phyloP scores from a whole-genome alignment of 495 filamentous ascomycete species.

The Neurospora discreta region DNA sequence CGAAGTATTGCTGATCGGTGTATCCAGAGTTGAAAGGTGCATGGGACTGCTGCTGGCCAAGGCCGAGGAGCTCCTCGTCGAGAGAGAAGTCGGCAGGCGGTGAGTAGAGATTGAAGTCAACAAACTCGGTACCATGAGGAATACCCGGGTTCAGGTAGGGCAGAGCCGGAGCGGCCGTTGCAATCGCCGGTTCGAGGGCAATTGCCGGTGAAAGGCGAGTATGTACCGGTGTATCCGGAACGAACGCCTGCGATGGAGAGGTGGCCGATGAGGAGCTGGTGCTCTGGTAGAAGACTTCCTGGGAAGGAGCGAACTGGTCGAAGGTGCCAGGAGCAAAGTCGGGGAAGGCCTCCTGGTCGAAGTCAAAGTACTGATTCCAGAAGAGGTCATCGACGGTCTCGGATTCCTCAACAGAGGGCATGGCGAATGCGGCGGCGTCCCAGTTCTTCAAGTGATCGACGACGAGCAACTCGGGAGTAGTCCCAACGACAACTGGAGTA shows the following conservation, averaged over 20 bases:
- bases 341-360: conserved; percentile 22
- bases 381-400: conserved; percentile 12
- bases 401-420: conserved; percentile 5
- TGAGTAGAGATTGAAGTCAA: conserved; percentile 42
- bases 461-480: conserved; percentile 5
- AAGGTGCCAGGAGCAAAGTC: conserved; percentile 18
- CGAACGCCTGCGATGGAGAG: conserved; percentile 26
- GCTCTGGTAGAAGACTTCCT: conserved; percentile 26
- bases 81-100: conserved; percentile 28
- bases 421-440: conserved; percentile 9
- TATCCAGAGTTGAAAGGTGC: background rate
- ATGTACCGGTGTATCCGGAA: conserved; percentile 17
- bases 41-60: conserved; percentile 5
- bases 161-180: conserved; percentile 15
- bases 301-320: conserved; percentile 28
- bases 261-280: conserved; percentile 21
- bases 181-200: conserved; percentile 7
- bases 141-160: conserved; percentile 32
- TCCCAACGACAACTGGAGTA: conserved; percentile 5
- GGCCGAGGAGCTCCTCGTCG: conserved; percentile 29
- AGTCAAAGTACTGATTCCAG: conserved; percentile 32
- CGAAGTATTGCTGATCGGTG: background rate
- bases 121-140: conserved; percentile 31
- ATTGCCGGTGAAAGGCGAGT: conserved; percentile 9
- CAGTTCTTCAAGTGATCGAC: conserved; percentile 5